Evolutionary conservation across 306 rosid species (phyloP).

Genomic region (Pyrus betulifolia): DNA sequence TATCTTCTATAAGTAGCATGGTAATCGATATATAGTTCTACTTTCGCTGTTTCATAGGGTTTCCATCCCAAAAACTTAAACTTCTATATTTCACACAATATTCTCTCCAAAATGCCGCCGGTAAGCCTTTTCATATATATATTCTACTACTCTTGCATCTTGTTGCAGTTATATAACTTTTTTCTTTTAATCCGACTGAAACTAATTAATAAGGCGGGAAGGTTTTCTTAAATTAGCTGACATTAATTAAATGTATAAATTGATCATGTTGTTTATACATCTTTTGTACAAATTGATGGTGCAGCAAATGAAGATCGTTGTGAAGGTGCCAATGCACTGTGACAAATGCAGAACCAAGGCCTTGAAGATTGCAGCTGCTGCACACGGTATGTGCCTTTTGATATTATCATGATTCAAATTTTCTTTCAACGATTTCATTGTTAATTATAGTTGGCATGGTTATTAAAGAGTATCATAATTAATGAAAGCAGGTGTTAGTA

Average conservation of each 20-base stretch:
- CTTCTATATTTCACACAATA: no score
- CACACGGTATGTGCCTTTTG: not conserved
- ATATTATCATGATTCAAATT: not conserved
- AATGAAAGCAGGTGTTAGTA: conserved; percentile 18
- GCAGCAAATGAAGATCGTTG: conserved; percentile 27
- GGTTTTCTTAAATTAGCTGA: not conserved
- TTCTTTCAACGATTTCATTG: not conserved
- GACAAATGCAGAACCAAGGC: conserved; percentile 29
- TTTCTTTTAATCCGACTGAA: no score
- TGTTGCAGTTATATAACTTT: no score
- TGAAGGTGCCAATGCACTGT: conserved; percentile 11
- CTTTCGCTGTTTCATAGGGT: no score
- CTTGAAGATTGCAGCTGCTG: conserved; percentile 26
- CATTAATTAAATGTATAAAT: not conserved
- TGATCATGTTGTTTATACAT: not conserved
- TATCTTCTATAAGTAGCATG: no score
- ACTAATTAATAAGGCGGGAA: not conserved
- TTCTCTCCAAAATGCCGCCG: no score
- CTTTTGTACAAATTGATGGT: not conserved
- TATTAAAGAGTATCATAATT: not conserved
- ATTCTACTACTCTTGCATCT: no score
- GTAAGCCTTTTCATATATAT: no score
- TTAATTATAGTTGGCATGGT: not conserved
- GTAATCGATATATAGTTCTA: no score
- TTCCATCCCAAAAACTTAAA: no score